A percentile compares a stretch with the other conserved stretches of the same genome.
phyloP scores from a whole-genome alignment of 495 filamentous ascomycete species.

The Parachaetomium inaequale region DNA sequence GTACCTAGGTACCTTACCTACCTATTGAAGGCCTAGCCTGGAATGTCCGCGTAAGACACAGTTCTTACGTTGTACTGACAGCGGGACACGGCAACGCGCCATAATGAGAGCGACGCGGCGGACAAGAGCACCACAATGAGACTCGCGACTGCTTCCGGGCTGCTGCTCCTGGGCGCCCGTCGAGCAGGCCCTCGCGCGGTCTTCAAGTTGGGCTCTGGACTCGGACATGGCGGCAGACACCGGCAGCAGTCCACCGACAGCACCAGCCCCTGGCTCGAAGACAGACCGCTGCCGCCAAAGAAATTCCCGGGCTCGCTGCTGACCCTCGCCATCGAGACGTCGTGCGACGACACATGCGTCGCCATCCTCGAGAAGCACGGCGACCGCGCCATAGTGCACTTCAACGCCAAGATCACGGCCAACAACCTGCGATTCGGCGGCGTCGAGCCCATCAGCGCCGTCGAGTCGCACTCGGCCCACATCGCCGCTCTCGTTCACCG shows the following conservation, averaged over 20 bases:
- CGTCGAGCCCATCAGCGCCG: conserved; percentile 70
- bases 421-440: conserved; percentile 68
- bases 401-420: conserved; percentile 77
- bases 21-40: neutral
- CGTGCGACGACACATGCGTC: conserved; percentile 96
- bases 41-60: neutral
- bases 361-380: conserved; percentile 65
- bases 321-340: conserved; percentile 89
- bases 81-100: neutral
- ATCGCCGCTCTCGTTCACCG: conserved; percentile 63
- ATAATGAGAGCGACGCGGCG: neutral
- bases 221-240: no score
- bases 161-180: neutral
- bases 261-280: no score
- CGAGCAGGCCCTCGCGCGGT: neutral
- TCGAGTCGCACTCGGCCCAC: conserved; percentile 66
- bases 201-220: no score
- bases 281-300: no score
- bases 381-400: conserved; percentile 57
- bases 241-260: no score
- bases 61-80: no score
- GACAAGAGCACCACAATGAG: neutral
- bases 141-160: neutral
- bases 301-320: no score
- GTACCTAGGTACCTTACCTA: no score